phyloP scores from a whole-genome alignment of 116 monocot genomes.

The Cymodocea nodosa region DNA sequence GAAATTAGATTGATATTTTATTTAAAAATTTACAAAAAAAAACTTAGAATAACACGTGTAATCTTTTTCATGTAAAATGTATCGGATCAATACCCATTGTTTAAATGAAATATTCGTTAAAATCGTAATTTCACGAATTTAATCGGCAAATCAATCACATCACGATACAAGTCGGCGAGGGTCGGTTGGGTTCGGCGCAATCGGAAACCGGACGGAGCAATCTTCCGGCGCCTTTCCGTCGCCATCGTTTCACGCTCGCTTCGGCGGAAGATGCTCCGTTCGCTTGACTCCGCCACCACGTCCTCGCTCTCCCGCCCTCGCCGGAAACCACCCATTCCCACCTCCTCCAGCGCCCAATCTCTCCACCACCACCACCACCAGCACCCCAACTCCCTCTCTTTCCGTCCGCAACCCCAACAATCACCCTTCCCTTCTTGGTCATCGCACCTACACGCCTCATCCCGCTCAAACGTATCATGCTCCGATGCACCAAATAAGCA shows the following conservation, averaged over 20 bases:
- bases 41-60: too few relatives aligned
- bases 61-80: too few relatives aligned
- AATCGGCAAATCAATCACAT: too few relatives aligned
- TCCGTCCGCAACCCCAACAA: background rate
- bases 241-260: background rate
- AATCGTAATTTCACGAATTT: too few relatives aligned
- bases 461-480: background rate
- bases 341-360: background rate
- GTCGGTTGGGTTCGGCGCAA: too few relatives aligned
- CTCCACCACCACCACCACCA: background rate
- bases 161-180: too few relatives aligned
- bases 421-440: background rate
- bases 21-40: too few relatives aligned
- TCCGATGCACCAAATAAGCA: background rate
- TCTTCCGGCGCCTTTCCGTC: background rate
- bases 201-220: too few relatives aligned
- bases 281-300: background rate
- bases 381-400: background rate
- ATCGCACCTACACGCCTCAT: background rate
- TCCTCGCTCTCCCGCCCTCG: background rate
- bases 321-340: background rate
- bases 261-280: background rate
- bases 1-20: too few relatives aligned
- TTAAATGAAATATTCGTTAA: too few relatives aligned
- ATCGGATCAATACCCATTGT: too few relatives aligned